A percentile compares a stretch with the other conserved stretches of the same genome.
Evolutionary conservation across 108 stramenopile species (phyloP).

Genomic region (Bacterosira constricta): DNA sequence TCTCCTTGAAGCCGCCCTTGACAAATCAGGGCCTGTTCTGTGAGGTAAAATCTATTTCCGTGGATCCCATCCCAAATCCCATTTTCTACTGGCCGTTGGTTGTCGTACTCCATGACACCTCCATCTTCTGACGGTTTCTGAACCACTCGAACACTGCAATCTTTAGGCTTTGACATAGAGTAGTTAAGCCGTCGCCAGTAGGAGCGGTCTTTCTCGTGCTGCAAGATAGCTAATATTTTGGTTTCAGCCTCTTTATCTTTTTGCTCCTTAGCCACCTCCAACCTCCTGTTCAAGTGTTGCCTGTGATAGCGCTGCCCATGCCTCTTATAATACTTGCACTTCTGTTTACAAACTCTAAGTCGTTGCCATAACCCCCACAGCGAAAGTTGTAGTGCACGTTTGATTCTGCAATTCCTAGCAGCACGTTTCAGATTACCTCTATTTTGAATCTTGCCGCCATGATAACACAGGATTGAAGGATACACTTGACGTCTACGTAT

Average conservation of each 20-base stretch:
- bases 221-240: neutral
- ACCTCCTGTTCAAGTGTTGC: neutral
- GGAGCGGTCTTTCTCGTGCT: neutral
- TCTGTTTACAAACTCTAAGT: neutral
- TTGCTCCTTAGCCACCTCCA: neutral
- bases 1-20: slow-evolving; percentile 3
- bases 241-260: neutral
- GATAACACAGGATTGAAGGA: neutral
- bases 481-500: slow-evolving; percentile 1
- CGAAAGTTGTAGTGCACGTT: neutral
- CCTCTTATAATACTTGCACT: slow-evolving; percentile 2
- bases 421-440: slow-evolving; percentile 6
- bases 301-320: slow-evolving; percentile 6
- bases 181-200: slow-evolving; percentile 13
- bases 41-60: no score
- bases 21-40: neutral
- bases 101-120: neutral
- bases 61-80: no score
- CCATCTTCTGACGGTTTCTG: neutral
- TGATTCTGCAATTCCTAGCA: neutral
- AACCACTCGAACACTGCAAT: neutral
- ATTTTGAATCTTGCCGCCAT: neutral
- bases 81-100: neutral
- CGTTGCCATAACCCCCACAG: neutral
- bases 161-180: neutral